Evolutionary conservation across 106 monocot genomes (phyloP), one percentile per base, ranked within the genome.

Genomic region (Vanilla planifolia): DNA sequence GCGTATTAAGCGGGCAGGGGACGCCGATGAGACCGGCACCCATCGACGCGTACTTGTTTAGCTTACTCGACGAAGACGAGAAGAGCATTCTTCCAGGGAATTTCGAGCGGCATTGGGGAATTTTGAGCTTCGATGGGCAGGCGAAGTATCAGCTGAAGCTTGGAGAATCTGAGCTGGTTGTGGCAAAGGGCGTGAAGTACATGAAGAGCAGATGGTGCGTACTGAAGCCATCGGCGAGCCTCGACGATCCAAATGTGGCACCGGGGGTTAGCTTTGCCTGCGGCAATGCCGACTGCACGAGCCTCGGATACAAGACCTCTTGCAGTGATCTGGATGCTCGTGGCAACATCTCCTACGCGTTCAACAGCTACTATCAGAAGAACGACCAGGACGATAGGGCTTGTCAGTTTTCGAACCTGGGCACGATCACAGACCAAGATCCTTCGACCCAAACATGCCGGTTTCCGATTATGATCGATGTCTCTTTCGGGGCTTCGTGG

Each of bases 81-180:
- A 92, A 88, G 68, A 92, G 88, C 76, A 79, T 88, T 34, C 81
- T 73, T 63, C 88, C 88, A 4, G 92, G 92, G 3, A 88, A 92
- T 28, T 92, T 92, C 28, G 92, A 92, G 61, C 75, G 92, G 46
- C 88, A 92, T 20, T 92, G 92, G 92, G 92, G 92, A 1, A 66
- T 92, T 32, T 92, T 77, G 29, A 64, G 60, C 41, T 92, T 76
- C 19, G 88, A 92, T 30, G 92, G 92, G 1, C 40, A 10, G 2
- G 76, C 81, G 0, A 92, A 92, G 42, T 92, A 88, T 27, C 72
- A 76, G 52, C 65, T 92, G 21, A 71, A 61, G 40, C 68, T 92
- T 2, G 60, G 63, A 22, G 79, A 73, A 23, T 21, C 78, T 1
- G 71, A 69, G 32, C 19, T 92, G 11, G 68, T 71, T n/a, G 63